Evolutionary conservation across 169 alveolate species (phyloP).

Genomic region (Plasmodium malariae): DNA sequence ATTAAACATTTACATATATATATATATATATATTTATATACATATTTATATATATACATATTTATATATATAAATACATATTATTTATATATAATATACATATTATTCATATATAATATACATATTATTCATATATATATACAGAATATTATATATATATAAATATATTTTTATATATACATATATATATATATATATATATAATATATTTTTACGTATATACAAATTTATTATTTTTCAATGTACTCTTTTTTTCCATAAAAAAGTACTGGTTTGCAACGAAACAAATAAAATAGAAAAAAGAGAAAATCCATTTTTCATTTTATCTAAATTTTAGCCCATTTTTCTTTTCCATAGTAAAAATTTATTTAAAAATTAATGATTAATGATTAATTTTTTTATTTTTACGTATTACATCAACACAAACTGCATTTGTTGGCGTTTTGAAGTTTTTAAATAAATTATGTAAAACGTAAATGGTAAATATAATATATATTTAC

Average conservation of each 20-base stretch:
- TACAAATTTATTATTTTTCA: background rate
- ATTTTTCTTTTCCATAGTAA: background rate
- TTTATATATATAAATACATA: background rate
- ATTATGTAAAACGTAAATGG: too few species aligned
- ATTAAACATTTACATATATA: too few species aligned
- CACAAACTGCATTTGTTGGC: constrained; percentile 28
- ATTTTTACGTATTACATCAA: background rate
- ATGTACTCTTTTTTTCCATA: constrained; percentile 6
- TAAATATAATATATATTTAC: too few species aligned
- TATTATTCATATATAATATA: background rate
- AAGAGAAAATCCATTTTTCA: constrained; percentile 19
- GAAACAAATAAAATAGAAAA: constrained; percentile 10
- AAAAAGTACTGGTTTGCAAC: background rate
- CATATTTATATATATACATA: background rate
- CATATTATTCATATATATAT: too few species aligned
- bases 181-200: background rate
- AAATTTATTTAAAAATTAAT: constrained; percentile 18
- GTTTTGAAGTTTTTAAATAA: constrained; percentile 14
- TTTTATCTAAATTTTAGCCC: background rate
- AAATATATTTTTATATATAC: too few species aligned
- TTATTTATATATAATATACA: background rate
- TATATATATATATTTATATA: background rate
- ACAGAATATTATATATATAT: too few species aligned
- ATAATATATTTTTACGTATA: background rate
- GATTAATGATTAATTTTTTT: constrained; percentile 12